Conservation (phyloP, 768 basidiomycete genomes). For the Mycena haematopus region DNA sequence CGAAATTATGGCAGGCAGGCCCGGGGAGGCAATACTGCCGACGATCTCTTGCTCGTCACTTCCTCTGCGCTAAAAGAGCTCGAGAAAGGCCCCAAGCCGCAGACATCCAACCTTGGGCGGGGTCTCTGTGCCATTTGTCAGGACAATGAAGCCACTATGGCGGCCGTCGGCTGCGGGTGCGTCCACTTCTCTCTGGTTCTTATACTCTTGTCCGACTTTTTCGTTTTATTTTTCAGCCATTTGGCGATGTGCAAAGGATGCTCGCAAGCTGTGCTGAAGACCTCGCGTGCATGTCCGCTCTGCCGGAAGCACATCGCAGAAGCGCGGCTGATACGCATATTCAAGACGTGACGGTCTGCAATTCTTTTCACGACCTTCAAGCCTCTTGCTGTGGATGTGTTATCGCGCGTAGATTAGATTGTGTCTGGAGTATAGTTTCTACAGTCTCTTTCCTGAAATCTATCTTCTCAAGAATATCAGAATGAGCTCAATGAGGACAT, state of each 20-base stretch:
- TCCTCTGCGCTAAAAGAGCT: too few species aligned
- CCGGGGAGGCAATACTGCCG: background rate
- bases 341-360: too few species aligned
- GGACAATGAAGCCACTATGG: constrained; percentile 93
- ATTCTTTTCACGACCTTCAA: too few species aligned
- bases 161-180: constrained; percentile 93
- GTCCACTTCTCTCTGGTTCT: constrained; percentile 36
- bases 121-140: constrained; percentile 93
- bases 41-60: too few species aligned
- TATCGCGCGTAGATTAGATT: too few species aligned
- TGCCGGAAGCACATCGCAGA: constrained; percentile 78
- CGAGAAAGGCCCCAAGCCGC: too few species aligned
- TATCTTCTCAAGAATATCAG: too few species aligned
- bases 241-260: constrained; percentile 80
- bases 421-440: too few species aligned
- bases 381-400: too few species aligned
- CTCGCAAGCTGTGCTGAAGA: constrained; percentile 77
- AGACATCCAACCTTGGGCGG: constrained; percentile 34
- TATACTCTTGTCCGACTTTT: background rate
- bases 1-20: background rate
- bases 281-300: constrained; percentile 87
- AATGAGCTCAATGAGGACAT: too few species aligned
- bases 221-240: constrained; percentile 55
- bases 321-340: too few species aligned
- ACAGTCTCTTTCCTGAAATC: too few species aligned